phyloP scores from a whole-genome alignment of 768 basidiomycete genomes.

The Lactarius trivialis region DNA sequence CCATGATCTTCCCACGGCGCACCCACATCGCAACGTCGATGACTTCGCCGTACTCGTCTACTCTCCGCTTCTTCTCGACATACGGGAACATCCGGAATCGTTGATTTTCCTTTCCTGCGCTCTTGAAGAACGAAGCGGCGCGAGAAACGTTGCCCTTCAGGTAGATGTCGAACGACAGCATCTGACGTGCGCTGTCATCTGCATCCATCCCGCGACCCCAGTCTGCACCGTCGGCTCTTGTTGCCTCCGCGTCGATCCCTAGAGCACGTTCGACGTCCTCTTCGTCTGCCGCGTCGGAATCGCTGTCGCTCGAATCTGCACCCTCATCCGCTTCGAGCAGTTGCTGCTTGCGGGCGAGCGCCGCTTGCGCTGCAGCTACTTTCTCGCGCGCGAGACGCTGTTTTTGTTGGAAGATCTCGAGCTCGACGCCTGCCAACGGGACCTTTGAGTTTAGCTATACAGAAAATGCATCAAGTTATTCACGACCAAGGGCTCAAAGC shows the following conservation, averaged over 20 bases:
- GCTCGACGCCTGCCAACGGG: constrained; percentile 79
- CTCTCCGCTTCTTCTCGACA: constrained; percentile 83
- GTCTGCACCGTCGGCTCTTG: constrained; percentile 43
- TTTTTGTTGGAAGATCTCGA: constrained; percentile 72
- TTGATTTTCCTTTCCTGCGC: constrained; percentile 57
- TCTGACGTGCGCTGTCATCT: constrained; percentile 67
- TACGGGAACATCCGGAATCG: constrained; percentile 97
- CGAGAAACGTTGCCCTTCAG: constrained; percentile 93
- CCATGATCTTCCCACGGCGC: constrained; percentile 82
- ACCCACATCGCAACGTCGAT: constrained; percentile 96
- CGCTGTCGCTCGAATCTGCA: constrained; percentile 70
- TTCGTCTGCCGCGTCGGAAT: constrained; percentile 62
- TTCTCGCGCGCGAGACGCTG: constrained; percentile 75
- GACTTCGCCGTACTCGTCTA: constrained; percentile 94
- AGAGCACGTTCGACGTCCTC: constrained; percentile 52
- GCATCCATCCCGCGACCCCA: constrained; percentile 57
- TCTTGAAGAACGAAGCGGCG: constrained; percentile 83
- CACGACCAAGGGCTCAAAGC: neutral
- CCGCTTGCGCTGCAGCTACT: constrained; percentile 81
- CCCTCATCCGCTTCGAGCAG: constrained; percentile 94
- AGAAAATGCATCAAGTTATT: constrained; percentile 8
- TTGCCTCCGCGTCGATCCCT: constrained; percentile 34
- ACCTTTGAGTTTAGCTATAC: constrained; percentile 81
- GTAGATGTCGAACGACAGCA: constrained; percentile 92
- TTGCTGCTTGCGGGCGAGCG: constrained; percentile 72